Evolutionary conservation across 2,329 filamentous ascomycete genomes (phyloP), one percentile per base, ranked within the genome.

Genomic region (Tolypocladium ovalisporum): DNA sequence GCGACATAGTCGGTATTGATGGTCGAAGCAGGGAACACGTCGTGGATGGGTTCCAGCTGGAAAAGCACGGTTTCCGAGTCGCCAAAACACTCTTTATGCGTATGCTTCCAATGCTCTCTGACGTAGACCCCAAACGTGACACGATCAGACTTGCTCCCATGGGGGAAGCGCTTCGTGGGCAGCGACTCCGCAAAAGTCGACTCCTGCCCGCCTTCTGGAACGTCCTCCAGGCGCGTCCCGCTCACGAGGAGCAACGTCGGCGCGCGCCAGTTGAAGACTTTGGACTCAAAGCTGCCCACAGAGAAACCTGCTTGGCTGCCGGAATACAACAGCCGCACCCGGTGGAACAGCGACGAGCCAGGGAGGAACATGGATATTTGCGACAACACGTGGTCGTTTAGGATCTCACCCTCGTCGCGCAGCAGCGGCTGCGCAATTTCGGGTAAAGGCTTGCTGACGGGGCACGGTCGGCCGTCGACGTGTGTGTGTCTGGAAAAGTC

Each of bases 201-300:
- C 63, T 85, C 81, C 52, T 79, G 78, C 0, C 82, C 79, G 17
- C 77, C 73, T 15, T 71, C 69, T 1, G 78, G 73, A 44, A 70
- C 66, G 24, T 80, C 73, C 2, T 75, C 69, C 8, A 90, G 75
- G 7, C 85, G 78, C 4, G 79, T 82, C 24, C 88, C 88, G 24
- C 82, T 81, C 1, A 90, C 83, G 1, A 91, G 77, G 13, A 91
- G 75, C 22, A 91, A 81, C 0, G 88, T 89, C 0, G 88, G 88
- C 0, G 87, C 87, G 47, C 82, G 78, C 87, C 88, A 91, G 67
- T 90, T 88, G 71, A 90, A 88, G 3, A 89, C 84, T 63, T 85
- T 86, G 24, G 84, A 80, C 66, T 90, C 85, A 61, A 90, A 90
- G 57, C 84, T 86, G 27, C 87, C 86, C 82, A 90, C 87, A 24